Base-by-base conservation (phyloP, 164 flowering plant species). In the Platanus orientalis region DNA sequence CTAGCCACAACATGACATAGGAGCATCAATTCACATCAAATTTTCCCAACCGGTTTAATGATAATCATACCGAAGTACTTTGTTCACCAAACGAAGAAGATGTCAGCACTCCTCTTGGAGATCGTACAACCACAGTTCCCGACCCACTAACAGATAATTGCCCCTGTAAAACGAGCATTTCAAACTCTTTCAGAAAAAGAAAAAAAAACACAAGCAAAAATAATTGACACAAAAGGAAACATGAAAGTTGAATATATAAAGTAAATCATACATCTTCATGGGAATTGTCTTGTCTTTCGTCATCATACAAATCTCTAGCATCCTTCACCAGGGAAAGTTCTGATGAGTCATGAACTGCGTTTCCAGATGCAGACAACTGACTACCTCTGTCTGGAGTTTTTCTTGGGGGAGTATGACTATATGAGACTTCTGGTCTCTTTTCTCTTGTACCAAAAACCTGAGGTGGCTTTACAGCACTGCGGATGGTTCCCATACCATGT, bases 41-140 rank as follows among this genome's bases (percentile, higher is more conserved):
- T 7, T 14, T 61, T 54, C n/a, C 57, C 23, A 34, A 60, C 24
- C 36, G 67, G 52, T n/a, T 29, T 51, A 28, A 65, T 45, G 39
- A 40, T 17, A 36, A 40, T 19, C 67, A 32, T 81, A 90, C 94
- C 83, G 56, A 54, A 67, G 66, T 57, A 78, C 82, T 80, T 52
- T 75, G 87, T 62, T 80, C 89, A 59, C 77, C 75, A 54, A 76
- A 75, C 28, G 63, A 14, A 21, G 83, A 20, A 36, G 87, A 80
- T 60, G 94, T 66, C 42, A 60, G 79, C 47, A 70, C 76, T 63
- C 76, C 82, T 72, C 72, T 83, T 0, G 97, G 91, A 70, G 91
- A 76, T 68, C 98, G 83, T 40, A 89, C 75, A 55, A 90, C 85
- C 57, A 94, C 81, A 57, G 98, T 94, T 66, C 98, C 97, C 1